phyloP scores from a whole-genome alignment of 1,284 basidiomycete species.

The Tilletia indica region DNA sequence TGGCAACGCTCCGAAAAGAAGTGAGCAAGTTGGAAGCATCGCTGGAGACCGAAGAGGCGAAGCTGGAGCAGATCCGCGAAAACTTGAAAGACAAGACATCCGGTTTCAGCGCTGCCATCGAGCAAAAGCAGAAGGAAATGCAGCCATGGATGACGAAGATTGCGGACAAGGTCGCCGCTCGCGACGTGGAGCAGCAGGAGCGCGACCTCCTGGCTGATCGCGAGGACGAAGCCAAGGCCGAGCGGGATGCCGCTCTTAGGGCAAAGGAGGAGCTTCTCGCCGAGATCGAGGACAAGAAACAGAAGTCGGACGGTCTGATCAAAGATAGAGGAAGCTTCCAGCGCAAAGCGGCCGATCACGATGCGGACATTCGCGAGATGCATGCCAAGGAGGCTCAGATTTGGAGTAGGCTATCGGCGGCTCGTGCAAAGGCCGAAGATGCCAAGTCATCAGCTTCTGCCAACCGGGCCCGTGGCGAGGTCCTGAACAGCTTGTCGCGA shows the following conservation, averaged over 20 bases:
- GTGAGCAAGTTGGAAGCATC: constrained; percentile 72
- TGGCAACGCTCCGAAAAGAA: constrained; percentile 71
- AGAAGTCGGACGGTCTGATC: constrained; percentile 62
- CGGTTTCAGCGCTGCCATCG: constrained; percentile 86
- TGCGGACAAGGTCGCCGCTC: constrained; percentile 74
- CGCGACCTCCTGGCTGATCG: constrained; percentile 76
- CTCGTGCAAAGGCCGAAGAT: constrained; percentile 77
- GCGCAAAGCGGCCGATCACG: constrained; percentile 61
- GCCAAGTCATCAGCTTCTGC: constrained; percentile 80
- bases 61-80: constrained; percentile 80
- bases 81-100: constrained; percentile 92
- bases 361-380: constrained; percentile 39
- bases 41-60: too few relatives aligned
- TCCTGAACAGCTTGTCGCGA: constrained; percentile 72
- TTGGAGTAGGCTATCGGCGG: constrained; percentile 62
- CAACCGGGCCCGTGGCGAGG: constrained; percentile 81
- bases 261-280: constrained; percentile 66
- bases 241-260: constrained; percentile 70
- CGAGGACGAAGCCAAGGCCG: constrained; percentile 67
- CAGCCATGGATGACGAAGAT: constrained; percentile 92
- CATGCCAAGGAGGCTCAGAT: constrained; percentile 60
- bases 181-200: constrained; percentile 84
- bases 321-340: constrained; percentile 62
- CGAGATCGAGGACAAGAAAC: constrained; percentile 65
- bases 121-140: constrained; percentile 87